Evolutionary conservation across 192 early-diverging fungal species (phyloP).

Genomic region (Coemansia sp.): DNA sequence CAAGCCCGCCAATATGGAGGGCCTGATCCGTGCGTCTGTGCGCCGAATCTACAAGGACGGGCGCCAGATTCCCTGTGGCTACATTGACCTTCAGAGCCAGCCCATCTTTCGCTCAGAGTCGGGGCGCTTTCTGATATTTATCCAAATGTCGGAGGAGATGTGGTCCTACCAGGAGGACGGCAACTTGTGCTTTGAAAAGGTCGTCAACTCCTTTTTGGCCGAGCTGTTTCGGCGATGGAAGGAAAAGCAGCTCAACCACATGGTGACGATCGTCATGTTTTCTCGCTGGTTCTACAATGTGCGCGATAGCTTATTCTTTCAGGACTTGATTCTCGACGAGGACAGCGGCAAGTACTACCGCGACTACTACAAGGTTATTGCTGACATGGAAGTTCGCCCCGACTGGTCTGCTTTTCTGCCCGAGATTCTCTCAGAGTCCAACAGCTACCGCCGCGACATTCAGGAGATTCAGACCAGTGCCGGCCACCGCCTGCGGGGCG

Average conservation of each 20-base stretch:
- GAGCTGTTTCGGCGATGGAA: slow-evolving; percentile 88
- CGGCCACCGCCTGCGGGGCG: slow-evolving; percentile 61
- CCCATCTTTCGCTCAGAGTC: slow-evolving; percentile 91
- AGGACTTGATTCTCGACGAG: slow-evolving; percentile 51
- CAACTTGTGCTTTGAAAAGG: slow-evolving; percentile 92
- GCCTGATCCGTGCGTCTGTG: slow-evolving; percentile 72
- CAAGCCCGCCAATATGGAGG: slow-evolving; percentile 70
- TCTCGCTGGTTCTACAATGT: slow-evolving; percentile 79
- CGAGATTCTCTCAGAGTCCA: slow-evolving; percentile 45
- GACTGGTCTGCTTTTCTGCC: slow-evolving; percentile 61
- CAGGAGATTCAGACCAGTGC: slow-evolving; percentile 37
- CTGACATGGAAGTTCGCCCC: slow-evolving; percentile 75
- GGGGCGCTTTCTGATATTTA: slow-evolving; percentile 90
- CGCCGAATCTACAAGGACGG: slow-evolving; percentile 74
- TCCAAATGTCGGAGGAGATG: slow-evolving; percentile 98
- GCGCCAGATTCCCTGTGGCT: slow-evolving; percentile 70
- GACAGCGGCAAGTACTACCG: slow-evolving; percentile 68
- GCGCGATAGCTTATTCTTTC: slow-evolving; percentile 45
- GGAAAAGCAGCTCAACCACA: slow-evolving; percentile 78
- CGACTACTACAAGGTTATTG: slow-evolving; percentile 94
- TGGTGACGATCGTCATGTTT: slow-evolving; percentile 94
- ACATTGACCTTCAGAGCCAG: slow-evolving; percentile 75
- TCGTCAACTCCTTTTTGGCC: slow-evolving; percentile 83
- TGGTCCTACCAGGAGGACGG: slow-evolving; percentile 98
- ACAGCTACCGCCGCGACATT: slow-evolving; percentile 47